Base-by-base conservation (phyloP, 116 monocot genomes). In the Iris pallida region DNA sequence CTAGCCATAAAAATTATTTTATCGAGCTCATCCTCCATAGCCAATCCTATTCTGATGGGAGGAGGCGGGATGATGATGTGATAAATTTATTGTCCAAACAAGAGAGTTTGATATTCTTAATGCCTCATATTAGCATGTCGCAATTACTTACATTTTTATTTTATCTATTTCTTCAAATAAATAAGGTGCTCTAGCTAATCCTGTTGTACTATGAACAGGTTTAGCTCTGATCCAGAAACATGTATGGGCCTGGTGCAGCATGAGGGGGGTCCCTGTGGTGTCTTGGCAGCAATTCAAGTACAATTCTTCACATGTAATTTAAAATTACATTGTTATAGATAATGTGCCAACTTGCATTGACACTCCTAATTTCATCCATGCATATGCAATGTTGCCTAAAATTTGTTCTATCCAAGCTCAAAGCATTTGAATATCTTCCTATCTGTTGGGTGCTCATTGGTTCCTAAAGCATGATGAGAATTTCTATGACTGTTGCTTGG, bases 211-310 rank as follows among this genome's bases (percentile, higher is more conserved):
- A 40, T 20, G 11, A 61, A 68, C 73, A 99, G 98, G 76, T 99
- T 99, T 79, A 99, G 98, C 85, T 82, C 93, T 74, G 93, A 99
- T 79, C 86, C 77, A 57, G 93, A 93, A 63, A 99, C 98, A 53
- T 79, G 73, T 66, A 81, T 99, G 71, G 98, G 98, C 54, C 75
- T 99, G 61, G 98, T 99, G 55, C 98, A 99, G 59, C 98, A 93
- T 76, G 93, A 99, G 72, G 98, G 93, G 59, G 98, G 98, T 20
- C 93, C 93, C 44, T 99, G 98, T 79, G 98, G 98, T 82, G 90
- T 99, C 16, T 69, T 99, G 76, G 98, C 98, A 68, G 68, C 98
- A 19, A 80, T 99, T 63, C 98, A 99, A 86, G 98, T 99, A 75
- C 48, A 4, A 4, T 20, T 56, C 15, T 62, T 62, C 16, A 10